Percentiles rank a stretch among this genome's conserved stretches.
phyloP scores from a whole-genome alignment of 225 moss, liverwort and hornwort species.

The Marchantia paleacea region DNA sequence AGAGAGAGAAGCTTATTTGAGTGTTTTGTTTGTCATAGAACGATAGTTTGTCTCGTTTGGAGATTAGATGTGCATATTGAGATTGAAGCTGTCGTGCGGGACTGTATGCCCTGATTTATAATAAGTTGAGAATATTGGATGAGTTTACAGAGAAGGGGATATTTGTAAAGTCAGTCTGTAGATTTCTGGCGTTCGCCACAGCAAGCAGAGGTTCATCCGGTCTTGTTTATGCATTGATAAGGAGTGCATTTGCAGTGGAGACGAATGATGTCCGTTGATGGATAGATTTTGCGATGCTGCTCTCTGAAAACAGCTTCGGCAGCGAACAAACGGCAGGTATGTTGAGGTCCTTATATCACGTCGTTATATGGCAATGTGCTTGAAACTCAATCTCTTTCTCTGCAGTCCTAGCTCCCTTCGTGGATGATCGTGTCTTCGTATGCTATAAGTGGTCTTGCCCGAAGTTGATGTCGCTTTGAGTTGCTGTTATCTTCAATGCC shows the following conservation, averaged over 20 bases:
- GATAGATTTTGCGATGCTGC: neutral
- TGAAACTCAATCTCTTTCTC: too few relatives aligned
- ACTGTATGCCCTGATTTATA: neutral
- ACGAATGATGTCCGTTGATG: neutral
- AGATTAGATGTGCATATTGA: neutral
- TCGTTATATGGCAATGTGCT: neutral
- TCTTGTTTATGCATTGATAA: neutral
- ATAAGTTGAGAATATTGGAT: neutral
- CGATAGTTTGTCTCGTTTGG: neutral
- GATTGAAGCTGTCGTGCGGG: neutral
- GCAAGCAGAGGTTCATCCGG: neutral
- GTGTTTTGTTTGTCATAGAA: neutral
- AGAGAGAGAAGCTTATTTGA: neutral
- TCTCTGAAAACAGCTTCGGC: constrained; percentile 1
- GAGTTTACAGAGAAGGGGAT: neutral
- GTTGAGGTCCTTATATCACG: neutral
- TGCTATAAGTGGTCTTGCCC: neutral
- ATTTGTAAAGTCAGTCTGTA: neutral
- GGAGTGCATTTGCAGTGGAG: neutral
- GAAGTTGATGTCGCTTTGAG: neutral
- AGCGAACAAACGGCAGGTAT: constrained; percentile 4
- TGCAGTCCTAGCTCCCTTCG: neutral
- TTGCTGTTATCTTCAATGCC: neutral
- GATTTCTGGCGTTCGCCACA: neutral
- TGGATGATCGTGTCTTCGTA: neutral